phyloP scores from a whole-genome alignment of 306 rosid genomes.

The Gastrolobium villosum region DNA sequence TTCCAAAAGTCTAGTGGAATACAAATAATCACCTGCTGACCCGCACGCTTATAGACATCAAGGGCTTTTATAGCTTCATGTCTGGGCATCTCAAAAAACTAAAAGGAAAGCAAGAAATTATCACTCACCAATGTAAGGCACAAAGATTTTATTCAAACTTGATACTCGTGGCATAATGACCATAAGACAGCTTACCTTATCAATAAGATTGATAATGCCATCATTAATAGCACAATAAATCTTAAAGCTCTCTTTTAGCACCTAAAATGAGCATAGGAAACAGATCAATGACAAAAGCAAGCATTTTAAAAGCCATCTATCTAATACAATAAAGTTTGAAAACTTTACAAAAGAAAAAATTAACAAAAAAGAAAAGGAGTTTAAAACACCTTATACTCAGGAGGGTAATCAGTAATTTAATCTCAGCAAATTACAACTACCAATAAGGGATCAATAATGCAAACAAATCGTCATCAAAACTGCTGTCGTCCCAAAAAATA shows the following conservation, averaged over 20 bases:
- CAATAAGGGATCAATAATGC: background rate
- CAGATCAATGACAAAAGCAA: slow-evolving; percentile 9
- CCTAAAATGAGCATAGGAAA: slow-evolving; percentile 57
- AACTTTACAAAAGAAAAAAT: background rate
- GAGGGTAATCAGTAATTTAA: background rate
- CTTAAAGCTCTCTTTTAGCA: slow-evolving; percentile 86
- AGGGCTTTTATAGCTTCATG: slow-evolving; percentile 84
- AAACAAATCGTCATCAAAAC: background rate
- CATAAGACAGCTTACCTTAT: slow-evolving; percentile 63
- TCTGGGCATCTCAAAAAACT: slow-evolving; percentile 94
- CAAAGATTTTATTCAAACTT: background rate
- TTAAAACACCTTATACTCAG: background rate
- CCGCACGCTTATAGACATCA: slow-evolving; percentile 86
- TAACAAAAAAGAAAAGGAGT: background rate
- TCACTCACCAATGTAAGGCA: slow-evolving; percentile 7
- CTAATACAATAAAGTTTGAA: background rate
- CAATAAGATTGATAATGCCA: slow-evolving; percentile 87
- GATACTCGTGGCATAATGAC: slow-evolving; percentile 1
- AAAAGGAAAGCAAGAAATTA: slow-evolving; percentile 37
- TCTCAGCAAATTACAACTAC: slow-evolving; percentile 22
- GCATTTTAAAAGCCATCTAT: background rate
- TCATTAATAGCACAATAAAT: slow-evolving; percentile 79
- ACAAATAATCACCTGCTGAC: slow-evolving; percentile 73
- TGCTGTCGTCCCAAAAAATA: background rate
- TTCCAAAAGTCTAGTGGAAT: slow-evolving; percentile 6